Evolutionary conservation across 1,139 yeast species (phyloP), one percentile per base, ranked within the genome.

Genomic region (Pichia kudriavzevii): DNA sequence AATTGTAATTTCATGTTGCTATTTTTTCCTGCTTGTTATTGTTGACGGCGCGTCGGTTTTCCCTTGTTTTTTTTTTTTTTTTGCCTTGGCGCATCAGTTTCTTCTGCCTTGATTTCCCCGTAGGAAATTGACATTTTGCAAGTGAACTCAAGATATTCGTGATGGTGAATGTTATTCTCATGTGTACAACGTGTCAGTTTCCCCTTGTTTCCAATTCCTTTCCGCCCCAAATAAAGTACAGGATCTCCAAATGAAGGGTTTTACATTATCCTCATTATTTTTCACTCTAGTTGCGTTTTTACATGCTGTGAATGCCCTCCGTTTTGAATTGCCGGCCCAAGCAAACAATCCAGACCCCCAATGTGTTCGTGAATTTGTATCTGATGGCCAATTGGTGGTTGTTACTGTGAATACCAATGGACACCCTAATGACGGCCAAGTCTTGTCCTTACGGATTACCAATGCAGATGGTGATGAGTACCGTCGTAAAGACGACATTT

Each of bases 301-400:
- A 7, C 39, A 36, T 8, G 23, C 35, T 3, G 48, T 36, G 3
- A 24, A 28, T 14, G 55, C 48, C 1, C 46, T 56, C 23, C 48
- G 56, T 37, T 47, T 56, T 28, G 60, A 56, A 28, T 38, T 56
- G n/a, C 51, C 51, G 16, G 59, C 60, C 4, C 43, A 47, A 13
- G 30, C 40, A 8, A 34, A 41, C 26, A 45, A 44, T 24, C 47
- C 48, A 2, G 55, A 55, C 14, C 78, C 78, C 22, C 64, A 72
- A 41, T 88, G 98, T 66, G 74, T 88, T 45, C 81, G 97, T 56
- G 96, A 88, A 58, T 88, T 88, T 56, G 94, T 84, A 35, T 67
- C 72, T 36, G 81, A 77, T 49, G 87, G 83, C 39, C 91, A 85
- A 54, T 61, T 87, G 50, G 96, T 88, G 22, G 95, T 85, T 30